Conservation (phyloP, 768 basidiomycete genomes). For the Porphyrellus cyaneotinctus region DNA sequence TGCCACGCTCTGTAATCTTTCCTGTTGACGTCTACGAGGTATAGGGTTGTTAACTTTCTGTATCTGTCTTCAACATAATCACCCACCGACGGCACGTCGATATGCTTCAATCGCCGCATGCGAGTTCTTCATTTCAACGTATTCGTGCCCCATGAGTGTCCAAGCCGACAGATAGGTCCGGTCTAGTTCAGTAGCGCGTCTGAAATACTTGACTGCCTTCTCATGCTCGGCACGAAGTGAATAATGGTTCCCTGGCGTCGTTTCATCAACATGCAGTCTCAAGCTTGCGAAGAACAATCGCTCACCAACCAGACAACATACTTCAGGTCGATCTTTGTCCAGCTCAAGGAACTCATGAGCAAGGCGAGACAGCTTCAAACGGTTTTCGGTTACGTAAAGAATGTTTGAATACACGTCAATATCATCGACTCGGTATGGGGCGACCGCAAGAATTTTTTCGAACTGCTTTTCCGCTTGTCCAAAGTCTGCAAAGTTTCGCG, state of each 20-base stretch:
- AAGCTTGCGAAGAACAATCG: background rate
- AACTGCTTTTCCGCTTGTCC: conserved; percentile 82
- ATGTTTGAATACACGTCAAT: conserved; percentile 97
- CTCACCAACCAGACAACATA: conserved; percentile 92
- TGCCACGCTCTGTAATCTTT: conserved; percentile 99
- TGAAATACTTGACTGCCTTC: conserved; percentile 94
- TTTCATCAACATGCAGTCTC: background rate
- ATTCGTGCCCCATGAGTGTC: conserved; percentile 99
- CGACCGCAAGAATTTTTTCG: conserved; percentile 70
- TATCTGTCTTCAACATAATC: background rate
- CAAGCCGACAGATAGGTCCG: conserved; percentile 94
- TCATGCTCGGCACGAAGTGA: conserved; percentile 91
- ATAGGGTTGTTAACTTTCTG: background rate
- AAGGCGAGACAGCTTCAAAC: conserved; percentile 81
- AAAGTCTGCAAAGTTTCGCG: conserved; percentile 57
- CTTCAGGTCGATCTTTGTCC: conserved; percentile 92
- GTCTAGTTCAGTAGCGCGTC: conserved; percentile 91
- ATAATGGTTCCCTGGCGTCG: conserved; percentile 84
- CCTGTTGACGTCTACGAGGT: conserved; percentile 77
- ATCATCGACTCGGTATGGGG: conserved; percentile 90
- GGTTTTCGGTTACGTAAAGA: conserved; percentile 90
- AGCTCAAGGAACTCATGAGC: conserved; percentile 88
- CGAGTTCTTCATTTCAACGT: conserved; percentile 98
- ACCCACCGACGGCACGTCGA: conserved; percentile 87
- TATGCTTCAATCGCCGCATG: conserved; percentile 99